These are phyloP conservation scores for Fusarium zealandicum DNA, from an alignment of 2,329 filamentous ascomycete species.

Conservation along the genomic window DNA sequence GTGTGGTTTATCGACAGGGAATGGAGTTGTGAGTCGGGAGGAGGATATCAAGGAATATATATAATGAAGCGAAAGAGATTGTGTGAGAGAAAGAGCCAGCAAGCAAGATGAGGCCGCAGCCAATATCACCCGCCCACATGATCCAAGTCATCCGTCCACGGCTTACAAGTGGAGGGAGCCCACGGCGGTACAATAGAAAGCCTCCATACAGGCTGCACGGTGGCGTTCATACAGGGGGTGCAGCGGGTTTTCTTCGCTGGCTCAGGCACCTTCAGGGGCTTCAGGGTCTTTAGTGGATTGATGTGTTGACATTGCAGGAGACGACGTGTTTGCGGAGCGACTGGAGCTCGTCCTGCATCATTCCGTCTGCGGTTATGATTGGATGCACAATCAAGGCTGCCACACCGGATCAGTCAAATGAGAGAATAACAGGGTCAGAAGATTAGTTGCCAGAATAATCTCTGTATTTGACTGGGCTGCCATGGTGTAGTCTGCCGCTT, in stretches of 20 bases:
- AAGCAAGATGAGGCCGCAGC: conserved; percentile 19
- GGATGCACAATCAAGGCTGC: conserved; percentile 18
- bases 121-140: conserved; percentile 10
- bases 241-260: conserved; percentile 9
- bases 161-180: conserved; percentile 1
- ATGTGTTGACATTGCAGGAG: conserved; percentile 23
- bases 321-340: conserved; percentile 27
- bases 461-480: no score
- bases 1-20: conserved; percentile 17
- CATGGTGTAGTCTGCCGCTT: no score
- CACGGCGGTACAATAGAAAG: conserved; percentile 4
- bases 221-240: conserved; percentile 19
- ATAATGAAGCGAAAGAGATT: not conserved
- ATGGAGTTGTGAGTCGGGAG: not conserved
- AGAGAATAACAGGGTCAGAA: no score
- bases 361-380: conserved; percentile 27
- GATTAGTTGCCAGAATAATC: no score
- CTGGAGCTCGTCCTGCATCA: conserved; percentile 15
- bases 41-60: not conserved
- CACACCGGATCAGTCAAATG: conserved; percentile 4
- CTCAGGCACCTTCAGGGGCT: conserved; percentile 15
- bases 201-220: conserved; percentile 13
- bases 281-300: conserved; percentile 13
- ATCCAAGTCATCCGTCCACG: conserved; percentile 6
- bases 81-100: conserved; percentile 1